Conservation (phyloP, 2,329 filamentous ascomycete species). For the Zalaria sp. region DNA sequence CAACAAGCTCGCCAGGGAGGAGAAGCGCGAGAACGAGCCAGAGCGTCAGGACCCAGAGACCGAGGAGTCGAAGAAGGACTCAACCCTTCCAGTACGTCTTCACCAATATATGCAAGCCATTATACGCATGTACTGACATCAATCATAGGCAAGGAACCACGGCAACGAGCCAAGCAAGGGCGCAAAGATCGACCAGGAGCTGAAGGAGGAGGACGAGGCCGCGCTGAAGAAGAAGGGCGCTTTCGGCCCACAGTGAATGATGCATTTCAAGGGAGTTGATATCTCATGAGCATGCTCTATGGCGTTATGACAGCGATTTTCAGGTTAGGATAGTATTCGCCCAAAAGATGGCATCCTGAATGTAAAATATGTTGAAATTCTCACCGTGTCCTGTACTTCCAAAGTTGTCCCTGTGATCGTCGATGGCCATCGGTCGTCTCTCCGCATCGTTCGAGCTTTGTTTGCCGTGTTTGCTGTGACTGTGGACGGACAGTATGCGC, state of each 20-base stretch:
- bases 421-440: no score
- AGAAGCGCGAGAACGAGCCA: conserved; percentile 35
- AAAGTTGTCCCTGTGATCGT: no score
- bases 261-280: neutral
- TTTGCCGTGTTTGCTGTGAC: conserved; percentile 3
- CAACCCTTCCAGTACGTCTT: conserved; percentile 31
- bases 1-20: conserved; percentile 54
- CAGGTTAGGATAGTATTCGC: neutral
- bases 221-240: conserved; percentile 46
- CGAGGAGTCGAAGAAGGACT: conserved; percentile 39
- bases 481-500: no score
- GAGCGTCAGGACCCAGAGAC: conserved; percentile 22
- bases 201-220: conserved; percentile 55
- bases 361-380: no score
- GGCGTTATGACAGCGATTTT: neutral
- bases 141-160: conserved; percentile 43
- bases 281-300: neutral
- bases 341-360: no score
- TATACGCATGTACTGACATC: conserved; percentile 1
- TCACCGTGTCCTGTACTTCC: no score
- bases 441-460: neutral
- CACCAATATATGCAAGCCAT: neutral
- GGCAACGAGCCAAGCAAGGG: conserved; percentile 62
- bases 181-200: conserved; percentile 55
- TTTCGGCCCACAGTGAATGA: conserved; percentile 17